Percentiles rank a stretch among this genome's conserved stretches.
Evolutionary conservation across 768 basidiomycete genomes (phyloP).

Genomic region (Pisolithus orientalis): DNA sequence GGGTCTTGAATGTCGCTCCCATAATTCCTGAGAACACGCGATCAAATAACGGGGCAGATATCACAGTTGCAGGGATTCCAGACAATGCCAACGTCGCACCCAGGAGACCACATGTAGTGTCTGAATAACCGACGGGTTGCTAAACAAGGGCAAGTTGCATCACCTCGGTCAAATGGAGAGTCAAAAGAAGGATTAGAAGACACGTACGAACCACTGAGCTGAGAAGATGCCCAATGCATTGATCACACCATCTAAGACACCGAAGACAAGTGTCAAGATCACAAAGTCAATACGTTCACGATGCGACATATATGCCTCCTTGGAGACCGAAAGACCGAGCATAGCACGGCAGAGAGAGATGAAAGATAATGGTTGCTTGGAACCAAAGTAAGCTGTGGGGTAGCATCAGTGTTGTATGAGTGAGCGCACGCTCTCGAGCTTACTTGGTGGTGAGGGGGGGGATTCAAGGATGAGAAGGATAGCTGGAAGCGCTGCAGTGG

Average conservation of each 20-base stretch:
- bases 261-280: constrained; percentile 56
- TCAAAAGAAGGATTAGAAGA: no score
- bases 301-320: constrained; percentile 49
- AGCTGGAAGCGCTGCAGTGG: constrained; percentile 55
- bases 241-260: constrained; percentile 56
- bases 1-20: constrained; percentile 49
- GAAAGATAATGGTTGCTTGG: constrained; percentile 47
- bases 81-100: constrained; percentile 60
- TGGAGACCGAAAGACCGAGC: constrained; percentile 34
- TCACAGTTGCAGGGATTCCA: constrained; percentile 64
- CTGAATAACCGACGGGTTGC: constrained; percentile 70
- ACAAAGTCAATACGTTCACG: constrained; percentile 69
- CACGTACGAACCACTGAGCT: constrained; percentile 59
- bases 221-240: constrained; percentile 63
- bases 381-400: constrained; percentile 55
- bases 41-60: constrained; percentile 73
- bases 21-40: constrained; percentile 77
- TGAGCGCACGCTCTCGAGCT: no score
- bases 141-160: constrained; percentile 17
- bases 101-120: constrained; percentile 60
- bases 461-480: constrained; percentile 51
- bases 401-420: neutral
- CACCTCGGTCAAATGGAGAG: neutral
- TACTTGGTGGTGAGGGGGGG: constrained; percentile 80
- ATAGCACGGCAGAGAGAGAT: constrained; percentile 47